Evolutionary conservation across 1,139 yeast species (phyloP).

Genomic region (Geotrichum macrosporum): DNA sequence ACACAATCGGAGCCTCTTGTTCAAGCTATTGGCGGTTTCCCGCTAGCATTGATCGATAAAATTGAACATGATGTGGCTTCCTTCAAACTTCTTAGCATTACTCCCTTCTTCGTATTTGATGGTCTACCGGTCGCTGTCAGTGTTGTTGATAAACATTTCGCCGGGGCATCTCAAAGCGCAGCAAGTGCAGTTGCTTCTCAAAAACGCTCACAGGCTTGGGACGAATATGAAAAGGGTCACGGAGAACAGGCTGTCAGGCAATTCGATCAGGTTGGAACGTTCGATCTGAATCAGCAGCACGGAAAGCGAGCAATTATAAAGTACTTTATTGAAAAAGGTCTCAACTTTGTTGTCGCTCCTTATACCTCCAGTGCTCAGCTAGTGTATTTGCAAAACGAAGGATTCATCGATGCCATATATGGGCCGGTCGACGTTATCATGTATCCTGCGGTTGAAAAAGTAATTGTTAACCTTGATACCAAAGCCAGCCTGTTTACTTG

Average conservation of each 20-base stretch:
- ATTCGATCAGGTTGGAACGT: conserved; percentile 31
- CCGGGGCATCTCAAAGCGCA: conserved; percentile 26
- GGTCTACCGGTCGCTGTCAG: conserved; percentile 43
- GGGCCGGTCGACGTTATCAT: conserved; percentile 80
- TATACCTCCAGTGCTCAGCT: conserved; percentile 79
- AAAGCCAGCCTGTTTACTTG: conserved; percentile 56
- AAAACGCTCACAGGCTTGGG: conserved; percentile 39
- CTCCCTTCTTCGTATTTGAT: conserved; percentile 70
- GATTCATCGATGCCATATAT: conserved; percentile 66
- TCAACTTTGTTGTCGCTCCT: conserved; percentile 77
- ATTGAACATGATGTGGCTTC: conserved; percentile 60
- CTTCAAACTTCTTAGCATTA: conserved; percentile 58
- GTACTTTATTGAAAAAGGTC: conserved; percentile 51
- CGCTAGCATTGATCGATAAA: conserved; percentile 52
- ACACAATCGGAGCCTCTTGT: conserved; percentile 65
- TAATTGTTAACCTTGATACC: conserved; percentile 69
- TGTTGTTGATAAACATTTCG: conserved; percentile 27
- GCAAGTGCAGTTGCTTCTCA: conserved; percentile 32
- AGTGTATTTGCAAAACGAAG: conserved; percentile 52
- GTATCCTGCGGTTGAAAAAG: conserved; percentile 57
- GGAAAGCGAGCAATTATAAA: conserved; percentile 47
- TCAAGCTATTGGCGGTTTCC: conserved; percentile 82
- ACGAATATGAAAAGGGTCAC: conserved; percentile 35
- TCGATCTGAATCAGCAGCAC: conserved; percentile 37
- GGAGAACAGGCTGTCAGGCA: conserved; percentile 37